Evolutionary conservation across 257 asterid genomes (phyloP), one percentile per base, ranked within the genome.

Genomic region (Prunella vulgaris): DNA sequence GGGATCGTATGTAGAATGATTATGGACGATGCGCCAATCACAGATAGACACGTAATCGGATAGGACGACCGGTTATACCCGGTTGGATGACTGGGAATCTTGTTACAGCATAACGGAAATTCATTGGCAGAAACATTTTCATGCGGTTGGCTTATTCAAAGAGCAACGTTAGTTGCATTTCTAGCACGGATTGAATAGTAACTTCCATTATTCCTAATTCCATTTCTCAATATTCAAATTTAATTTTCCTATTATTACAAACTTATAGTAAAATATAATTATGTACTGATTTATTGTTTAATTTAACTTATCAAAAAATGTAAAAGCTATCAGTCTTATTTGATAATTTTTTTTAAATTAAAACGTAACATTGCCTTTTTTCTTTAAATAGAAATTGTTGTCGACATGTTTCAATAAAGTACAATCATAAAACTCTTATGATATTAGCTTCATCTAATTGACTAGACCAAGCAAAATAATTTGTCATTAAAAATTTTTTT

Each of bases 1-100:
- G 76, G 84, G 85, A 78, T 76, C 84, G 77, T 78, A 78, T 69
- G 69, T 74, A 48, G 83, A 82, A 85, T 76, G 80, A 80, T 78
- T 78, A 66, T 79, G 68, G 80, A 21, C 4, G 4, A 0, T 0
- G 0, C 0, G 20, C 90, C 66, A 86, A 74, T 82, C 12, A 13
- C 1, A 0, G 33, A 0, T 0, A 0, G 84, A 79, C 88, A 82
- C 88, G 92, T 84, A 64, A 69, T 21, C 5, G 3, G 8, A 10
- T 12, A 24, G 21, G 35, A 15, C 38, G 37, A 83, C 85, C 80
- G 88, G 81, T 13, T 38, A 22, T 14, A 46, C 56, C 88, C 84
- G 80, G 84, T 85, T 22, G 38, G 54, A 69, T 17, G 42, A 83
- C 85, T 63, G 71, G 79, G 80, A 72, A 76, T 73, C 79, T 59